Evolutionary conservation across 225 moss, liverwort and hornwort species (phyloP).

Genomic region (Pseudisothecium myosuroides): DNA sequence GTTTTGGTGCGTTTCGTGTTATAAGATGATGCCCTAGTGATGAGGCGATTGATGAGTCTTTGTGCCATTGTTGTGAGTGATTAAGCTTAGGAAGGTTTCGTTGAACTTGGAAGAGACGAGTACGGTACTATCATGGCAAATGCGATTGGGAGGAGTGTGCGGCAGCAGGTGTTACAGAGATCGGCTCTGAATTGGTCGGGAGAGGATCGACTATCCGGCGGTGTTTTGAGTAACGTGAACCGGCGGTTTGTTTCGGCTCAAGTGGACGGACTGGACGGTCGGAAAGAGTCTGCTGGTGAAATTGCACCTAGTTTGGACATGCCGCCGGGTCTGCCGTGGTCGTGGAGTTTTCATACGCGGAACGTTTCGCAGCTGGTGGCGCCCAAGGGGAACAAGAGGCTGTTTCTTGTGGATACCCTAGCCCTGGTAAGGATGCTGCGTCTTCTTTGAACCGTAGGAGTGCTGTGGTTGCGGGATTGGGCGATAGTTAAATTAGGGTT

Average conservation of each 20-base stretch:
- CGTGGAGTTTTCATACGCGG: slow-evolving; percentile 25
- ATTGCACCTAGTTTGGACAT: not conserved
- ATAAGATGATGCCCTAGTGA: not conserved
- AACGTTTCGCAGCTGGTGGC: slow-evolving; percentile 28
- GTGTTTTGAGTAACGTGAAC: not conserved
- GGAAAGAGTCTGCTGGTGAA: not conserved
- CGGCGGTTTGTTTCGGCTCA: slow-evolving; percentile 9
- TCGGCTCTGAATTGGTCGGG: slow-evolving; percentile 21
- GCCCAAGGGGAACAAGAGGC: slow-evolving; percentile 15
- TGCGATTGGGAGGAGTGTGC: slow-evolving; percentile 16
- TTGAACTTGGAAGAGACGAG: not conserved
- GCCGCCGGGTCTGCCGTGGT: slow-evolving; percentile 2
- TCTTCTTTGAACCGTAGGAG: not conserved
- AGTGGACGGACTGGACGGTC: not conserved
- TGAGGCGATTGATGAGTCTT: not conserved
- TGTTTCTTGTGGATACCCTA: slow-evolving; percentile 54
- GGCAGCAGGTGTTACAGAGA: slow-evolving; percentile 20
- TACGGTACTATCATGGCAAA: slow-evolving; percentile 13
- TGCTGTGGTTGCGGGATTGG: not conserved
- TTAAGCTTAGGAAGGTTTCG: not conserved
- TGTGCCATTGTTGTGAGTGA: not conserved
- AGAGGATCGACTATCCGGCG: not conserved
- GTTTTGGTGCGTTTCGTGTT: not conserved
- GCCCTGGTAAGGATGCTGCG: slow-evolving; percentile 16
- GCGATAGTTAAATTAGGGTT: not conserved